phyloP scores from a whole-genome alignment of 1,284 basidiomycete genomes.

The Trichosporon inkin region DNA sequence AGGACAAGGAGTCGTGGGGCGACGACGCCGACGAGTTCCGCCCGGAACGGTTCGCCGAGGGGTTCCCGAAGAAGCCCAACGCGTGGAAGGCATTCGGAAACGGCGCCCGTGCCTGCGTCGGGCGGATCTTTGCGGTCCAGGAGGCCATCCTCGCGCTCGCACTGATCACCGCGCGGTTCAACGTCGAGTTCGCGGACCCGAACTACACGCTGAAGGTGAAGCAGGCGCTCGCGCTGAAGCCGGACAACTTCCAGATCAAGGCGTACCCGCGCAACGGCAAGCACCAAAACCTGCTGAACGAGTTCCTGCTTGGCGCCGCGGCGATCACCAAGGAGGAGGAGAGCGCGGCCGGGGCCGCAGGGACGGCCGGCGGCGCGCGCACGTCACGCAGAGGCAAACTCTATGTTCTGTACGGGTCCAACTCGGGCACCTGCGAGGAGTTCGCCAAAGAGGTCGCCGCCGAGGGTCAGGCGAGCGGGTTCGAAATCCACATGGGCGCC shows the following conservation, averaged over 20 bases:
- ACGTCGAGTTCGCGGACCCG: conserved; percentile 52
- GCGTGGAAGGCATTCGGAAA: conserved; percentile 43
- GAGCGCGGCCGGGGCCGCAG: neutral
- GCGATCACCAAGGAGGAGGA: conserved; percentile 8
- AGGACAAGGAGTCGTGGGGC: conserved; percentile 55
- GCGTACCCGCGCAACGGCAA: conserved; percentile 1
- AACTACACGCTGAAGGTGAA: conserved; percentile 53
- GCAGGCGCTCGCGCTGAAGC: conserved; percentile 56
- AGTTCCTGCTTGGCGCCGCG: conserved; percentile 29
- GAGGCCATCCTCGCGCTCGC: conserved; percentile 53
- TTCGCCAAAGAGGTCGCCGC: conserved; percentile 55
- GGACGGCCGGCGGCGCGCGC: neutral
- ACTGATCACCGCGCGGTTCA: conserved; percentile 53
- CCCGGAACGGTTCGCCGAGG: conserved; percentile 55
- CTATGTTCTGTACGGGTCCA: conserved; percentile 48
- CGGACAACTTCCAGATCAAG: conserved; percentile 50
- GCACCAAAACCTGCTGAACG: conserved; percentile 7
- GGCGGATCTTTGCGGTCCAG: conserved; percentile 55
- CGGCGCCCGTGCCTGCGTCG: conserved; percentile 34
- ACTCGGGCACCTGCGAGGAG: conserved; percentile 56
- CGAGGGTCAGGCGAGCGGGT: conserved; percentile 52
- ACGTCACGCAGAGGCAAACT: conserved; percentile 22
- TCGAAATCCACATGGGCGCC: conserved; percentile 51
- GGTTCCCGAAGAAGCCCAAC: conserved; percentile 49
- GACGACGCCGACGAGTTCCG: conserved; percentile 50